A percentile compares a stretch with the other conserved stretches of the same genome.
These are phyloP conservation scores for Penicillium steckii DNA, from an alignment of 495 filamentous ascomycete species.

Conservation along the genomic window DNA sequence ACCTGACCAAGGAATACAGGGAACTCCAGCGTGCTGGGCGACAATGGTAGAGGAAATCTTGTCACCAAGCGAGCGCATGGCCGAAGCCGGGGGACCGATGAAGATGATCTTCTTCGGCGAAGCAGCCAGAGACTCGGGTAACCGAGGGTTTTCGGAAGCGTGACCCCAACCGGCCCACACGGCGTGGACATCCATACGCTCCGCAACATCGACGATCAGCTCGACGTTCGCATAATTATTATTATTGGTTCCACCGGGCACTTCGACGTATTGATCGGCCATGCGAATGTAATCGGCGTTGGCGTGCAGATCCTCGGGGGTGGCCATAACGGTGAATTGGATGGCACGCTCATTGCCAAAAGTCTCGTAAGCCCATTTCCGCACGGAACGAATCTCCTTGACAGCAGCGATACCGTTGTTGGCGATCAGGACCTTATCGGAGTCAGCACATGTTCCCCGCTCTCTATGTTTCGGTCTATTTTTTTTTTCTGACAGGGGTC, in stretches of 20 bases:
- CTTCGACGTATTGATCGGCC: constrained; percentile 98
- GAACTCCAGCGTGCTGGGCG: constrained; percentile 93
- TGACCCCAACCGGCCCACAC: constrained; percentile 99
- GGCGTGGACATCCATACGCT: constrained; percentile 96
- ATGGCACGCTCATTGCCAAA: constrained; percentile 98
- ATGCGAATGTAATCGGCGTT: constrained; percentile 99
- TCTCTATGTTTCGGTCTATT: neutral
- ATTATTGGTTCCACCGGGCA: constrained; percentile 99
- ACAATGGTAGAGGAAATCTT: constrained; percentile 99
- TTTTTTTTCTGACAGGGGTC: neutral
- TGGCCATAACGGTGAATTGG: constrained; percentile 99
- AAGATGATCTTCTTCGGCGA: constrained; percentile 98
- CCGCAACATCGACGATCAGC: constrained; percentile 98
- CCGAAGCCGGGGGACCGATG: constrained; percentile 95
- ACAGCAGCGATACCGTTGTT: constrained; percentile 99
- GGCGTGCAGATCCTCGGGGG: constrained; percentile 94
- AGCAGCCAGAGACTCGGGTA: constrained; percentile 91
- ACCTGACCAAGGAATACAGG: constrained; percentile 98
- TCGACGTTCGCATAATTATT: constrained; percentile 99
- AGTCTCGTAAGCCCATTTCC: constrained; percentile 99
- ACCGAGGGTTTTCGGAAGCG: constrained; percentile 96
- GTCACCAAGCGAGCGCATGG: constrained; percentile 98
- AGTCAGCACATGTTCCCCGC: neutral
- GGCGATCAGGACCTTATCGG: constrained; percentile 85
- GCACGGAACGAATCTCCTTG: constrained; percentile 96